Percentiles rank a stretch among this genome's conserved stretches.
Conservation (phyloP, 2,329 filamentous ascomycete species). For the Raffaelea deltoideospora region DNA sequence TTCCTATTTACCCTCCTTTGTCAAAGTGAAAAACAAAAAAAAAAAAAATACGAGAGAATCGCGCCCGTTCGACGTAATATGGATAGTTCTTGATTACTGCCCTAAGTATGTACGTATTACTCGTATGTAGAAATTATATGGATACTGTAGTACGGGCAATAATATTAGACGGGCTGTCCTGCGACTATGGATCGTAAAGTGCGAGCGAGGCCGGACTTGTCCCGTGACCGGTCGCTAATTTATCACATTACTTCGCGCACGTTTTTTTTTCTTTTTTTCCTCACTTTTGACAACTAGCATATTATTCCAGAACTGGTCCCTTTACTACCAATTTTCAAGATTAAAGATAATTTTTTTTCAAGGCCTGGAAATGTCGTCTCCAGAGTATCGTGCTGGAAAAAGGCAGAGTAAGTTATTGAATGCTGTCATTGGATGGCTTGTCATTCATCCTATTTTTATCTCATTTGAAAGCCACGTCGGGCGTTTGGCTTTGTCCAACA, state of each 20-base stretch:
- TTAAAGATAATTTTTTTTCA: background rate
- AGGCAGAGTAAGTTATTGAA: conserved; percentile 14
- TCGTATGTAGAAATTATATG: background rate
- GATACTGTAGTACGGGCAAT: too few relatives aligned
- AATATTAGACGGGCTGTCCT: background rate
- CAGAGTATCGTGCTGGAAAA: conserved; percentile 16
- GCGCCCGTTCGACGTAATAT: background rate
- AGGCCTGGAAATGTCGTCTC: conserved; percentile 12
- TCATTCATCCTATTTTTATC: background rate
- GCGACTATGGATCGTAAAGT: background rate
- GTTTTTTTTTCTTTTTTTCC: background rate
- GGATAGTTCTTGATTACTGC: background rate
- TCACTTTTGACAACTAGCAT: background rate
- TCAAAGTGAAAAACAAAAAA: background rate
- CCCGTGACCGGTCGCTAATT: background rate
- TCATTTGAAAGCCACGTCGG: background rate
- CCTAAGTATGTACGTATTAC: conserved; percentile 14
- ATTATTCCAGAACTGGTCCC: background rate
- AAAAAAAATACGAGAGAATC: background rate
- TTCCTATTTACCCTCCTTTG: too few relatives aligned
- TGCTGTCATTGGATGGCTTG: too few relatives aligned
- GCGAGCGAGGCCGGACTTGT: background rate
- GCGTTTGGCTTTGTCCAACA: background rate
- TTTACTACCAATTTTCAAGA: background rate
- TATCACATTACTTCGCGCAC: background rate